Evolutionary conservation across 192 early-diverging fungal genomes (phyloP), one percentile per base, ranked within the genome.

Genomic region (Backusella circina): DNA sequence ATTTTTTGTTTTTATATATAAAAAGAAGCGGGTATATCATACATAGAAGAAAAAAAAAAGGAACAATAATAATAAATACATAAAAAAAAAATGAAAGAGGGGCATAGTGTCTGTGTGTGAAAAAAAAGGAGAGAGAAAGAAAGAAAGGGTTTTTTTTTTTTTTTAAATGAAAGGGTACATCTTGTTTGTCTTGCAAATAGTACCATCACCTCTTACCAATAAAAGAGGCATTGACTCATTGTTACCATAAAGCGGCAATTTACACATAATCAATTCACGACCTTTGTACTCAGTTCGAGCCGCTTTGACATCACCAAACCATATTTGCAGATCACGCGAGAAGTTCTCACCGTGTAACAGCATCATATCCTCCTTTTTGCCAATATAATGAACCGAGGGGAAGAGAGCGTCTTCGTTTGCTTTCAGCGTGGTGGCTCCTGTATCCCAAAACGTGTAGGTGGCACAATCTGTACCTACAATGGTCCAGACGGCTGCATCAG

Each of bases 401-500:
- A 85, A 71, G 15, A 76, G 67, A 12, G 1, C 23, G 0, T 13
- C 54, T 1, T 61, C 23, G 12, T 51, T 12, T 44, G 10, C 10
- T 15, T 44, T 44, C 15, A 44, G 3, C 3, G 9, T 51, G 18
- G 7, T 28, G 2, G 54, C 13, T 61, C 77, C 85, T 87, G 77
- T 85, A 85, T 15, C 75, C 78, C 77, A 10, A 28, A 77, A 35
- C 57, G 77, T 35, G 10, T 33, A 67, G 8, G 33, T 35, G 9
- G 65, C 28, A 83, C 65, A 75, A 90, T 87, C 93, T 0, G 93
- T 94, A 35, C 95, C 93, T 8, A 97, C 94, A 79, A 97, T 91
- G 7, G 96, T 97, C 96, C 96, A 97, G 18, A 97, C 92, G 1
- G 95, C 93, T 21, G 86, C 86, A 84, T 97, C 95, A n/a, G 90